These are phyloP conservation scores for Psidium guajava DNA, from an alignment of 345 rosid species.

Conservation along the genomic window DNA sequence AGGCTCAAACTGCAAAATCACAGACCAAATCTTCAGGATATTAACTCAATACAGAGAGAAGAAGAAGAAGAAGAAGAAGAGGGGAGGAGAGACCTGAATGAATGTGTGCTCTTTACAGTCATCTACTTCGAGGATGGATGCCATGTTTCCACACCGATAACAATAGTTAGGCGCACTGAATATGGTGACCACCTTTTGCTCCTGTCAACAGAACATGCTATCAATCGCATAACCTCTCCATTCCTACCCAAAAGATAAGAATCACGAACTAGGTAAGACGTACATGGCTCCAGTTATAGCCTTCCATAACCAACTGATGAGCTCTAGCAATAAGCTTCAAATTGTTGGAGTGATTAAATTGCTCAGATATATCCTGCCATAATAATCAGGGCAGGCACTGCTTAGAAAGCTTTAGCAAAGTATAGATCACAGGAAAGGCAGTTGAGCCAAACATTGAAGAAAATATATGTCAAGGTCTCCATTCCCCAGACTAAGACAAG, in stretches of 20 bases:
- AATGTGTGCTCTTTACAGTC: constrained; percentile 91
- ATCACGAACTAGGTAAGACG: neutral
- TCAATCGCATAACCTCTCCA: neutral
- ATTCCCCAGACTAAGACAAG: neutral
- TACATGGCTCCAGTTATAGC: constrained; percentile 97
- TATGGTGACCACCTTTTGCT: constrained; percentile 92
- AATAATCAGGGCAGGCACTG: neutral
- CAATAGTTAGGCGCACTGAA: constrained; percentile 97
- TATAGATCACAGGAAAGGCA: neutral
- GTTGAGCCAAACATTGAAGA: neutral
- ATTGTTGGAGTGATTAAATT: constrained; percentile 83
- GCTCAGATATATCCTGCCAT: constrained; percentile 85
- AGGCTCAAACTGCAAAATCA: constrained; percentile 76
- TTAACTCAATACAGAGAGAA: neutral
- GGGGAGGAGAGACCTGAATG: constrained; percentile 55
- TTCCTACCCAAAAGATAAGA: neutral
- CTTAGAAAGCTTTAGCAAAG: neutral
- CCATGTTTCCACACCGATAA: constrained; percentile 98
- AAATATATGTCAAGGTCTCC: neutral
- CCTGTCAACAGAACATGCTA: constrained; percentile 31
- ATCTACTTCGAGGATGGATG: constrained; percentile 87
- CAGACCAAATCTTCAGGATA: neutral
- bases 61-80: neutral
- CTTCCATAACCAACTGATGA: constrained; percentile 96
- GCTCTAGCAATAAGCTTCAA: constrained; percentile 90